A percentile compares a stretch with the other conserved stretches of the same genome.
These are phyloP conservation scores for Colletotrichum falcatum DNA, from an alignment of 2,329 filamentous ascomycete genomes.

Conservation along the genomic window DNA sequence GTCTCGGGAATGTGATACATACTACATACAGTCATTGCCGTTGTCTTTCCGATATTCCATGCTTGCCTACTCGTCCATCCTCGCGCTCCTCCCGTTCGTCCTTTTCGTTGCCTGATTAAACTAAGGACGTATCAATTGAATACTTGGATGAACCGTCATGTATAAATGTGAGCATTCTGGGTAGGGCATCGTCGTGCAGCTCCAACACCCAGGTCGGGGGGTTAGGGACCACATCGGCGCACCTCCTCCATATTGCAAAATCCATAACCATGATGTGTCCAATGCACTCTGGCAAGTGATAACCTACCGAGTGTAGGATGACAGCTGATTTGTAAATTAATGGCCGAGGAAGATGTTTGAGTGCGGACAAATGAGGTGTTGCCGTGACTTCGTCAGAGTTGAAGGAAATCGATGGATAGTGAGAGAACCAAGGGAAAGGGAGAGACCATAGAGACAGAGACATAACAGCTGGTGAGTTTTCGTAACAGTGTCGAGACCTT, in stretches of 20 bases:
- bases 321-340: conserved; percentile 66
- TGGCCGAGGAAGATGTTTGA: conserved; percentile 63
- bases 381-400: conserved; percentile 49
- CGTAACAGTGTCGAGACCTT: conserved; percentile 16
- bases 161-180: conserved; percentile 35
- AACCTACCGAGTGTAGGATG: conserved; percentile 67
- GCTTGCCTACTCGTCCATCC: conserved; percentile 9
- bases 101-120: conserved; percentile 11
- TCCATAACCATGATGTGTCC: conserved; percentile 72
- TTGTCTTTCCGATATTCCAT: conserved; percentile 40
- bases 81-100: conserved; percentile 6
- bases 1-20: conserved; percentile 34
- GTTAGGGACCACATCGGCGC: conserved; percentile 24
- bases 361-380: conserved; percentile 58
- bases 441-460: conserved; percentile 32
- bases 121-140: conserved; percentile 8
- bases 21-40: conserved; percentile 40
- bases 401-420: conserved; percentile 46
- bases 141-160: conserved; percentile 28
- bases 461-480: conserved; percentile 24
- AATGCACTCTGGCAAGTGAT: conserved; percentile 65
- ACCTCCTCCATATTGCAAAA: conserved; percentile 63
- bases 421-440: conserved; percentile 8
- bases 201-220: conserved; percentile 27
- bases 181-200: conserved; percentile 28